Evolutionary conservation across 345 rosid genomes (phyloP), one percentile per base, ranked within the genome.

Genomic region (Turnera subulata): DNA sequence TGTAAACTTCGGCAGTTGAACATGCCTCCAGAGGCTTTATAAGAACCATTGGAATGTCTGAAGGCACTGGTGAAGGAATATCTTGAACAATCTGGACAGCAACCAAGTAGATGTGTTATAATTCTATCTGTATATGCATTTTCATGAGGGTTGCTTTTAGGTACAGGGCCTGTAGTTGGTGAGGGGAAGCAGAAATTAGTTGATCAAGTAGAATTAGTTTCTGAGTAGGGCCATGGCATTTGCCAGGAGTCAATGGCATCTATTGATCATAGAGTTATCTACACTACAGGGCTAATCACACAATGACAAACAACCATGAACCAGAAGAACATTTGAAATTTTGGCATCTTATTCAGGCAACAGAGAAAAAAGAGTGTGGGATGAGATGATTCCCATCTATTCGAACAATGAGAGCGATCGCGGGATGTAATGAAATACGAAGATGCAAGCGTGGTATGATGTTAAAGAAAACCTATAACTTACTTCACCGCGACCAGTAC

Each of bases 401-500:
- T 50, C 56, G 54, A 48, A 56, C 47, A 56, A 16, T 53, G 40
- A 45, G 57, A 18, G 40, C 18, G 65, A 19, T 17, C 1, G 13
- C n/a, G 37, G 52, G 25, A 44, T 29, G 25, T 16, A 56, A 38
- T 12, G 18, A 55, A 51, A 21, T 15, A 47, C 1, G n/a, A 4
- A 16, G n/a, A 42, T 2, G 12, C 11, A 46, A 11, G 32, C 57
- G 25, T 37, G 24, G 15, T 43, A 54, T 52, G 40, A 21, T 42
- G n/a, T 0, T 43, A 47, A 15, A 57, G 15, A 29, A 53, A 40
- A 58, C n/a, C n/a, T n/a, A n/a, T n/a, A n/a, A 53, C 83, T 58
- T 84, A 93, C 99, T 86, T 89, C 99, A 73, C 97, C 99, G 77
- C 99, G 84, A 40, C 97, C 97, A 6, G 90, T 89, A 61, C 99